These are phyloP conservation scores for Leishmania aethiopica DNA, from an alignment of 208 protist species.

Conservation along the genomic window DNA sequence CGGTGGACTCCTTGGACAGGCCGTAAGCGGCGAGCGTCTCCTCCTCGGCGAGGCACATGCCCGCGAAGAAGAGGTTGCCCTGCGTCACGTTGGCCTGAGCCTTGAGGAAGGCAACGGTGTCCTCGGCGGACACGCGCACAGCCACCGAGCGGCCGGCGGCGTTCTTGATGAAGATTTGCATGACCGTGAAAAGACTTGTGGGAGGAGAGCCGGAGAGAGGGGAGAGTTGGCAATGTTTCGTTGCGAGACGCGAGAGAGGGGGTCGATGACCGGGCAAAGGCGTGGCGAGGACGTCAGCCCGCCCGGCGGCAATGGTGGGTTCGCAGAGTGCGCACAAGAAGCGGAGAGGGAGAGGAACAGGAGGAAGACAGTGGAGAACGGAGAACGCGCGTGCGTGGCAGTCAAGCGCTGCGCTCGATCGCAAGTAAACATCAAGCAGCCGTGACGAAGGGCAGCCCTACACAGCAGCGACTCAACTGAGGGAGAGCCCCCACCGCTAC, in stretches of 20 bases:
- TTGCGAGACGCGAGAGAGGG: background rate
- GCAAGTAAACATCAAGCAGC: background rate
- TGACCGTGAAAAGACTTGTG: slow-evolving; percentile 31
- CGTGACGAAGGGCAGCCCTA: background rate
- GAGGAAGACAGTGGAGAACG: background rate
- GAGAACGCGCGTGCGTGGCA: background rate
- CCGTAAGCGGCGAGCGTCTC: slow-evolving; percentile 69
- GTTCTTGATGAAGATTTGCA: slow-evolving; percentile 96
- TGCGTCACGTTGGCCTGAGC: slow-evolving; percentile 69
- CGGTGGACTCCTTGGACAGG: slow-evolving; percentile 86
- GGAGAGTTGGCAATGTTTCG: background rate
- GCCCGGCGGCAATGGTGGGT: background rate
- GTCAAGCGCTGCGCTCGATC: background rate
- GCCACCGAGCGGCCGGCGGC: slow-evolving; percentile 88
- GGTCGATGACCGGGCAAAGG: background rate
- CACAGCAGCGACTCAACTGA: background rate
- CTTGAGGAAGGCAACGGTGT: slow-evolving; percentile 88
- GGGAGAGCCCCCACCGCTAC: background rate
- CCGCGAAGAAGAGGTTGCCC: slow-evolving; percentile 90
- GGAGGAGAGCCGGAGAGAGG: background rate
- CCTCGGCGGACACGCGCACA: slow-evolving; percentile 81
- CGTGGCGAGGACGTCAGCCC: background rate
- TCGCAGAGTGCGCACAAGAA: background rate
- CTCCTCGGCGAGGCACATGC: slow-evolving; percentile 84
- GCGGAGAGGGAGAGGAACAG: background rate